These are phyloP conservation scores for Suillus bovinus DNA, from an alignment of 768 basidiomycete species.

Conservation along the genomic window DNA sequence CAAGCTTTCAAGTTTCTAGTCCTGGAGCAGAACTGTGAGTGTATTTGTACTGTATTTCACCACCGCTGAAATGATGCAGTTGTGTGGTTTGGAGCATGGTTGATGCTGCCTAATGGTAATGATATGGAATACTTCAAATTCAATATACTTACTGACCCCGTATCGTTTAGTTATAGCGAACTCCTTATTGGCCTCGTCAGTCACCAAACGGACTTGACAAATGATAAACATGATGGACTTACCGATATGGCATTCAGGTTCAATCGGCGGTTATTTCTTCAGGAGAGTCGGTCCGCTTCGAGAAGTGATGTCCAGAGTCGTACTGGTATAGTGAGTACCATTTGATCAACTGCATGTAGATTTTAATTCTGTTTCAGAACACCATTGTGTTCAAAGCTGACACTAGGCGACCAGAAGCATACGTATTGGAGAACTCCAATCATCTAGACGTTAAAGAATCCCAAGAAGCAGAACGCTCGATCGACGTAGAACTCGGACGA, in stretches of 20 bases:
- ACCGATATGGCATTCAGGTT: background rate
- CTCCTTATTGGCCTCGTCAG: background rate
- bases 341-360: background rate
- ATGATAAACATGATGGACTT: background rate
- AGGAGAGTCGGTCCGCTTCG: background rate
- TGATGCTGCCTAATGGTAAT: background rate
- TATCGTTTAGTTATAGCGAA: background rate
- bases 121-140: background rate
- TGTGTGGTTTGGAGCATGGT: background rate
- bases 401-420: background rate
- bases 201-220: background rate
- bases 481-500: background rate
- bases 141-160: background rate
- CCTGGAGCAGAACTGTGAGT: background rate
- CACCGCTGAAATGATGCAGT: background rate
- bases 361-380: background rate
- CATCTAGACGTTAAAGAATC: background rate
- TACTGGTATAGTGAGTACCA: background rate
- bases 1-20: background rate
- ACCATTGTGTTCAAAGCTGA: background rate
- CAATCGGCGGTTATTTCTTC: background rate
- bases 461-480: background rate
- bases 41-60: background rate
- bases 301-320: background rate
- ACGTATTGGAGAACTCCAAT: background rate